Evolutionary conservation across 2,329 filamentous ascomycete genomes (phyloP).

Genomic region (Exophiala sp.): DNA sequence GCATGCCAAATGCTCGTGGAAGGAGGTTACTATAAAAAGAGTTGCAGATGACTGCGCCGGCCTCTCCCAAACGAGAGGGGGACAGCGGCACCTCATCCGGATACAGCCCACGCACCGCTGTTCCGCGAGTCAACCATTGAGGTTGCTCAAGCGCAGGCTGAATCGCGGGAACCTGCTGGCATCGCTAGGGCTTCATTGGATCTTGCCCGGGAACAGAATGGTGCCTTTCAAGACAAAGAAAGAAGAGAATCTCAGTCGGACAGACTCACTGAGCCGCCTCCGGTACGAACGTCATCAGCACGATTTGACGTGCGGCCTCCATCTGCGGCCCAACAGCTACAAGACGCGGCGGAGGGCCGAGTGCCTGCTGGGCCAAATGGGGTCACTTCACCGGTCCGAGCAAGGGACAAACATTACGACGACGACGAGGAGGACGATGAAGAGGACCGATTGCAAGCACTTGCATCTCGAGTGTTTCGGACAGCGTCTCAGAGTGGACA

Average conservation of each 20-base stretch:
- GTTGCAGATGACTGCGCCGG: constrained; percentile 31
- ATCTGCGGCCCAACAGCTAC: constrained; percentile 21
- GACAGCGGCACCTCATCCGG: constrained; percentile 12
- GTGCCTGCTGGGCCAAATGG: not conserved
- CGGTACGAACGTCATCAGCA: constrained; percentile 4
- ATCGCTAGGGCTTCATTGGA: constrained; percentile 17
- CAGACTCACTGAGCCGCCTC: constrained; percentile 7
- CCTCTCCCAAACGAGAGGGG: constrained; percentile 26
- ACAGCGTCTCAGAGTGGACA: constrained; percentile 27
- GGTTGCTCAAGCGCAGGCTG: constrained; percentile 10
- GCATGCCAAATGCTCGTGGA: constrained; percentile 83
- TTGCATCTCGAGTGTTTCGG: constrained; percentile 28
- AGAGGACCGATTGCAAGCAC: constrained; percentile 35
- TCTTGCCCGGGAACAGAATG: constrained; percentile 7
- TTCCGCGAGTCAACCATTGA: constrained; percentile 16
- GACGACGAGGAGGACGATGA: constrained; percentile 35
- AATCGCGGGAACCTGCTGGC: constrained; percentile 3
- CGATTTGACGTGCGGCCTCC: constrained; percentile 28
- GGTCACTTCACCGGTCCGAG: constrained; percentile 2
- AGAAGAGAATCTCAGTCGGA: not conserved
- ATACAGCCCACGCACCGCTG: constrained; percentile 6
- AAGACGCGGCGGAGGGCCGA: constrained; percentile 22
- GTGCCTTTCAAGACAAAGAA: constrained; percentile 2
- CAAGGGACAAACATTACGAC: not conserved
- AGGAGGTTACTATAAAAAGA: constrained; percentile 72